Evolutionary conservation across 345 rosid genomes (phyloP), one percentile per base, ranked within the genome.

Genomic region (Melaleuca alternifolia): DNA sequence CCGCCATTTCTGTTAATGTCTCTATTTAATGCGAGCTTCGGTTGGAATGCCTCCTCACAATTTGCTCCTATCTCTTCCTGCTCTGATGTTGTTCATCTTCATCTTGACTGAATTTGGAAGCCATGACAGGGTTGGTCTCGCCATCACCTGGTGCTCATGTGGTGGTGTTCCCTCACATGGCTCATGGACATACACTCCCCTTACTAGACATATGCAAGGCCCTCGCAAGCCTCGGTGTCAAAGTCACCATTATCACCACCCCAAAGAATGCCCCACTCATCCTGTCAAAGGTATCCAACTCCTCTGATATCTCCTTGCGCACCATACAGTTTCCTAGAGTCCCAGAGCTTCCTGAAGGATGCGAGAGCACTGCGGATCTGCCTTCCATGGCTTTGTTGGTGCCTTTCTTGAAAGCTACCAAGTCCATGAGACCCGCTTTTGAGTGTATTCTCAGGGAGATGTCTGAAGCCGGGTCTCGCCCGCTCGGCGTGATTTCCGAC

Each of bases 181-280:
- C 93, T 84, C 90, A 88, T 28, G 92, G 93, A 79, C 93, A 92
- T 51, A 87, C 88, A 14, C 90, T 92, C 54, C 91, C 92, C 11
- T 54, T 88, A 12, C 88, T 92, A 5, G 92, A 90, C 89, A 79
- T 92, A 3, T 81, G 91, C 82, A 88, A 85, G 83, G 89, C 91
- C 57, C 79, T 90, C 7, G 65, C 91, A 0, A 18, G 11, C 59
- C 85, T 61, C 48, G 86, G 85, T 16, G 46, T 89, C 88, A 76
- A 77, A 21, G 89, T 87, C 20, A 91, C 87, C 44, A 84, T 89
- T 85, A 62, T 91, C 86, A 79, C 93, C 41, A 89, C 91, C 85
- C 88, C 91, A 46, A 84, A 85, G 50, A 91, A 88, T 85, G 86
- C 89, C 30, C 75, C 83, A 23, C 86, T 83, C 44, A 88, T 90